Evolutionary conservation across 2,329 filamentous ascomycete species (phyloP).

Genomic region (Harringtonia aguacate): DNA sequence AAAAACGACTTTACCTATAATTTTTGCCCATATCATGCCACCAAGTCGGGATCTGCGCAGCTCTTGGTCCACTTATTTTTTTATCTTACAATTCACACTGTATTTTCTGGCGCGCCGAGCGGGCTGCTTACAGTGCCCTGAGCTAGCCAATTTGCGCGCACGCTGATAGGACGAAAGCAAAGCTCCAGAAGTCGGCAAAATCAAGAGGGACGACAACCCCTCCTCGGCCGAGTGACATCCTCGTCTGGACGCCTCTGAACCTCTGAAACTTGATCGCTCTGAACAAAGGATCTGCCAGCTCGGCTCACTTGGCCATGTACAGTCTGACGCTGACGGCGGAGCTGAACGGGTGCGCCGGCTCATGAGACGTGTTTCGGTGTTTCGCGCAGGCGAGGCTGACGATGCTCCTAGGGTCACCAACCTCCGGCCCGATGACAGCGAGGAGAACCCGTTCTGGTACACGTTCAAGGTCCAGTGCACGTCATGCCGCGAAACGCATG

Average conservation of each 20-base stretch:
- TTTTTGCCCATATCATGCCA: constrained; percentile 10
- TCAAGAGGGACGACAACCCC: too few species aligned
- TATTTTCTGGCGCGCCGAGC: too few species aligned
- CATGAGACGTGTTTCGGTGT: too few species aligned
- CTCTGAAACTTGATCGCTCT: background rate
- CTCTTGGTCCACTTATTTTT: background rate
- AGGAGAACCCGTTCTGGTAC: constrained; percentile 83
- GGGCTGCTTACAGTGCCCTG: too few species aligned
- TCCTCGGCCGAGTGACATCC: too few species aligned
- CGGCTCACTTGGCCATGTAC: constrained; percentile 39
- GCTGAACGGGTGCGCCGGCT: constrained; percentile 49
- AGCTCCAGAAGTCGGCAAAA: background rate
- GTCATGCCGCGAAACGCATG: constrained; percentile 86
- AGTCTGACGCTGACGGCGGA: constrained; percentile 58
- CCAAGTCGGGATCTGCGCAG: background rate
- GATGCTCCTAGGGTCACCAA: constrained; percentile 63
- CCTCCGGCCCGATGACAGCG: constrained; percentile 72
- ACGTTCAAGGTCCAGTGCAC: constrained; percentile 98
- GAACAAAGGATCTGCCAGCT: background rate
- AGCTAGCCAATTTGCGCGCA: too few species aligned
- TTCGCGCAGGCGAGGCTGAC: background rate
- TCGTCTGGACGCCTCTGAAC: too few species aligned
- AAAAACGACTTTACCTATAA: too few species aligned
- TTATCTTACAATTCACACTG: background rate
- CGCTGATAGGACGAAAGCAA: too few species aligned